Conservation (phyloP, 176 grass and related monocot species). For the Echinochloa phyllopogon region DNA sequence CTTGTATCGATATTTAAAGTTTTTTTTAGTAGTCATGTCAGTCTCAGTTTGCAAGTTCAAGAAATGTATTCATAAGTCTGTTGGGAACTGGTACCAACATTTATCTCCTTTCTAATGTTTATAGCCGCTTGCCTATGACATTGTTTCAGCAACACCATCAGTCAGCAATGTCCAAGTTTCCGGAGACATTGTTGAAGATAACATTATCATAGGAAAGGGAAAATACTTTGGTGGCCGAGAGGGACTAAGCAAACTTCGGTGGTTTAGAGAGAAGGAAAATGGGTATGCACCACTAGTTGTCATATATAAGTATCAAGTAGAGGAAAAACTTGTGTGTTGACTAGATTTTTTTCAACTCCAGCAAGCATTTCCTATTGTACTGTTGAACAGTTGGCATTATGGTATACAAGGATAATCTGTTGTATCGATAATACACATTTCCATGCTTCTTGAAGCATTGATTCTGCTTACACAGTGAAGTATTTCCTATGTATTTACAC, state of each 20-base stretch:
- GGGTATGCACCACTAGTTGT: constrained; percentile 56
- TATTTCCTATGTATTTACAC: constrained; percentile 15
- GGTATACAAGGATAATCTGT: constrained; percentile 2
- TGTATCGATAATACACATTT: not conserved
- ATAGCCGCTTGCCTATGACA: constrained; percentile 35
- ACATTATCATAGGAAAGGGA: constrained; percentile 65
- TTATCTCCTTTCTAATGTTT: constrained; percentile 21
- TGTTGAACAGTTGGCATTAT: not conserved
- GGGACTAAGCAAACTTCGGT: constrained; percentile 84
- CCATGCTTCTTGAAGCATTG: constrained; percentile 6
- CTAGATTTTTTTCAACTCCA: constrained; percentile 25
- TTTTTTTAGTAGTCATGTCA: constrained; percentile 2
- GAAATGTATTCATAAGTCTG: constrained; percentile 20
- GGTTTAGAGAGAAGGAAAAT: constrained; percentile 84
- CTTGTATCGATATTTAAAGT: constrained; percentile 3
- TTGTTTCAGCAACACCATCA: constrained; percentile 87
- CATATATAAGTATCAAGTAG: constrained; percentile 16
- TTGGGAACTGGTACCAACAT: not conserved
- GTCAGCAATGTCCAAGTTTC: constrained; percentile 75
- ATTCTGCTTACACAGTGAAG: constrained; percentile 11
- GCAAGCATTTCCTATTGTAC: not conserved
- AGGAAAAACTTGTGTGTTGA: constrained; percentile 3
- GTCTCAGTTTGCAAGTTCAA: constrained; percentile 33
- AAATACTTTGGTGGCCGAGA: constrained; percentile 96
- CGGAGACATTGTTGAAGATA: constrained; percentile 88